These are phyloP conservation scores for Rhinocladiella similis DNA, from an alignment of 2,329 filamentous ascomycete species.

Conservation along the genomic window DNA sequence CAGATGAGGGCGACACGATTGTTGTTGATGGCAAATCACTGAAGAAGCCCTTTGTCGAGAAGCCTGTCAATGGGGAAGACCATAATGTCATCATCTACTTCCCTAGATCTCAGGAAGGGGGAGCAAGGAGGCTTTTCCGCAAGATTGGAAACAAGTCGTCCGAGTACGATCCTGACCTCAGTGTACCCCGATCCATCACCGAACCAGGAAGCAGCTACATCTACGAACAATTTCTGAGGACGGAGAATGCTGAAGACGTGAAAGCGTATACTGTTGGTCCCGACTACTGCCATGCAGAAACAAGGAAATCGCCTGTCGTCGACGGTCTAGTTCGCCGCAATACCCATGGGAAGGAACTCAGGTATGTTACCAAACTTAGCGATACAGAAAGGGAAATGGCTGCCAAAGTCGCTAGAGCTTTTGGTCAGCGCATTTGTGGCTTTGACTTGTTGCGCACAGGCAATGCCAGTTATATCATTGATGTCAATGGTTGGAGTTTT, in stretches of 20 bases:
- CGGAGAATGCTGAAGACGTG: conserved; percentile 96
- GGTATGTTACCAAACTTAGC: conserved; percentile 85
- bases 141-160: conserved; percentile 99
- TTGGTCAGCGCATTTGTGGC: conserved; percentile 92
- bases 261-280: conserved; percentile 97
- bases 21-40: conserved; percentile 80
- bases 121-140: conserved; percentile 86
- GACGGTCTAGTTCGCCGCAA: conserved; percentile 95
- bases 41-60: conserved; percentile 95
- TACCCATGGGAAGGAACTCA: conserved; percentile 93
- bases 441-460: conserved; percentile 89
- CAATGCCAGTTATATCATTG: conserved; percentile 93
- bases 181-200: conserved; percentile 74
- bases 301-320: conserved; percentile 93
- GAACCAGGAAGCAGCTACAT: conserved; percentile 84
- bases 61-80: conserved; percentile 96
- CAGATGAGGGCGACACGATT: conserved; percentile 87
- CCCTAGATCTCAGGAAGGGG: conserved; percentile 69
- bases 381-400: conserved; percentile 83
- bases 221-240: conserved; percentile 95
- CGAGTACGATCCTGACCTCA: conserved; percentile 79
- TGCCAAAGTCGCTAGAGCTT: conserved; percentile 83
- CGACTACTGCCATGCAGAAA: conserved; percentile 93
- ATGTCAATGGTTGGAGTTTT: conserved; percentile 99
- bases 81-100: conserved; percentile 99